phyloP scores from a whole-genome alignment of 495 filamentous ascomycete species.

The Aspergillus indologenus region DNA sequence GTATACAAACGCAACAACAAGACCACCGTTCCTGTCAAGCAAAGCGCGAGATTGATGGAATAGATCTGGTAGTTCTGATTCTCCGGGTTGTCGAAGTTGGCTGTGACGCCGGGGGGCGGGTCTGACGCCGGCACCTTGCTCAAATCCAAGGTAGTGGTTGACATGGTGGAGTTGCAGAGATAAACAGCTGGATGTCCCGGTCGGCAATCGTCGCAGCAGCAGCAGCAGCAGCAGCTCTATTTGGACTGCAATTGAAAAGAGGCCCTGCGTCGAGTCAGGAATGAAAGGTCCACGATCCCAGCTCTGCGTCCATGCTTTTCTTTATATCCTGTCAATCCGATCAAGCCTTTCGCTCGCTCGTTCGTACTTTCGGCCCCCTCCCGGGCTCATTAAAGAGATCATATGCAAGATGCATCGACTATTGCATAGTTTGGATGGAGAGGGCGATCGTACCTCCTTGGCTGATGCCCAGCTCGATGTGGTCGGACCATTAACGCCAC shows the following conservation, averaged over 20 bases:
- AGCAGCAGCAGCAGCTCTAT: background rate
- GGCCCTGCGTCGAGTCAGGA: no score
- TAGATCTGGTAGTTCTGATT: constrained; percentile 12
- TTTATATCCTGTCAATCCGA: background rate
- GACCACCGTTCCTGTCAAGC: constrained; percentile 4
- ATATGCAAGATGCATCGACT: background rate
- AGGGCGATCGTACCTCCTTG: background rate
- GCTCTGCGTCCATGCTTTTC: background rate
- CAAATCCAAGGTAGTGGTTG: constrained; percentile 7
- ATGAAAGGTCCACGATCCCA: background rate
- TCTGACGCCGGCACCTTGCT: constrained; percentile 11
- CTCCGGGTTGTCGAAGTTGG: constrained; percentile 19
- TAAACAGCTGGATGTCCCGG: background rate
- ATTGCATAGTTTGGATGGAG: background rate
- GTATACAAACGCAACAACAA: constrained; percentile 13
- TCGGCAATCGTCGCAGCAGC: no score
- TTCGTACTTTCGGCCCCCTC: background rate
- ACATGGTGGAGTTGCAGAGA: background rate
- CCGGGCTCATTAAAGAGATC: background rate
- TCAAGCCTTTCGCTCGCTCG: background rate
- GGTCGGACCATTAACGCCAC: background rate
- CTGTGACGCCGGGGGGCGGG: constrained; percentile 22
- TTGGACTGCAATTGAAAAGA: background rate
- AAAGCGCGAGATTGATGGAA: constrained; percentile 13
- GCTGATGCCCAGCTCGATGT: background rate